Base-by-base conservation (phyloP, 331 rosid genomes). In the Stylosanthes scabra region DNA sequence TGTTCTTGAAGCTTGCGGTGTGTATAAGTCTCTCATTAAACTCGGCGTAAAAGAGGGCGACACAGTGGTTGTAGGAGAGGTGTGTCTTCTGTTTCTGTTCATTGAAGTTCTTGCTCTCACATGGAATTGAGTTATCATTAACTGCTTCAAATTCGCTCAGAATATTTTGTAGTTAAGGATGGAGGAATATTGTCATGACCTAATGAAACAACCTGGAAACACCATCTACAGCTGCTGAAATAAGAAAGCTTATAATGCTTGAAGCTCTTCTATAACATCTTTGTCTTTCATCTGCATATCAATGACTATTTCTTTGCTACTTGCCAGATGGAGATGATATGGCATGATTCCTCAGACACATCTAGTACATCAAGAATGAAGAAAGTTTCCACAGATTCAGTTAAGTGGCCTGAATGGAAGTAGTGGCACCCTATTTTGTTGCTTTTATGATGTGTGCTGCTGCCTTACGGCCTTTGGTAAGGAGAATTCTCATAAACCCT, bases 1-100 rank as follows among this genome's bases (percentile, higher is more conserved):
- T 83, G 97, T 90, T 70, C 90, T 91, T 72, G 97, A 94, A 73
- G 99, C 99, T 73, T 91, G 92, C 78, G 97, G 97, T 71, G 96
- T 90, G 77, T 81, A 83, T 56, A 91, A 94, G 80, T 88, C 96
- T 81, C 97, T 94, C 44, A 75, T 50, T 77, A 89, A 91, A 87
- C 89, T 44, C 68, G 97, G 97, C 10, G 85, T 91, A 59, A 90
- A 86, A 83, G 97, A 94, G 83, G 97, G 97, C 5, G 92, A 94
- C 92, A 88, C 84, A 0, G 97, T 94, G 79, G 63, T 91, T 56
- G 63, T 84, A 62, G 97, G 93, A 78, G 97, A 85, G 94, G 97
- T 88, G 50, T 56, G 77, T 75, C 55, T 76, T 72, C 29, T 49
- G 44, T 31, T 68, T 68, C 47, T 71, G 59, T 71, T 42, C 46